Percentiles rank a stretch among this genome's conserved stretches.
These are phyloP conservation scores for Solanum clarkiae DNA, from an alignment of 257 asterid genomes.

Conservation along the genomic window DNA sequence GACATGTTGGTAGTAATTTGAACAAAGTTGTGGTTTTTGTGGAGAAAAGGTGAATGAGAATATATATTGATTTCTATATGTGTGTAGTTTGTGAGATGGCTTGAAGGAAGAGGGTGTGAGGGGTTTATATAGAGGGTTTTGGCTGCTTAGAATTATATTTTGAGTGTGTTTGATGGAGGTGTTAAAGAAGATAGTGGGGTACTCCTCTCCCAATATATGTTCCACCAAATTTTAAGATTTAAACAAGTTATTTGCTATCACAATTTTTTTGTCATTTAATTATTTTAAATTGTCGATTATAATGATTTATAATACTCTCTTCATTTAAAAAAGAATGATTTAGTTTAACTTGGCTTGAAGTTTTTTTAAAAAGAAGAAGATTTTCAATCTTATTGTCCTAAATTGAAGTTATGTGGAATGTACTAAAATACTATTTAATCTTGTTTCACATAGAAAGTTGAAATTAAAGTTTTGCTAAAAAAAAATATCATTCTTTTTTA, in stretches of 20 bases:
- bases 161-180: not conserved
- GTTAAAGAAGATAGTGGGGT: not conserved
- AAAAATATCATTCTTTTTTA: no score
- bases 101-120: not conserved
- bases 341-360: no score
- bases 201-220: not conserved
- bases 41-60: not conserved
- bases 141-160: not conserved
- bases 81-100: not conserved
- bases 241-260: not conserved
- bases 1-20: conserved; percentile 8
- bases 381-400: no score
- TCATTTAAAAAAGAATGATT: no score
- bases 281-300: no score
- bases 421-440: no score
- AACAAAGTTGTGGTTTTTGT: not conserved
- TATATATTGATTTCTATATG: not conserved
- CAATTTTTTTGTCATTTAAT: not conserved
- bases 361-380: no score
- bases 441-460: no score
- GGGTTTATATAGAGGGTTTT: not conserved
- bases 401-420: no score
- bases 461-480: no score
- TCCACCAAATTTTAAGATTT: not conserved
- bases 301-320: no score